A percentile compares a stretch with the other conserved stretches of the same genome.
phyloP scores from a whole-genome alignment of 208 protist genomes.

The Trypanosoma avium region DNA sequence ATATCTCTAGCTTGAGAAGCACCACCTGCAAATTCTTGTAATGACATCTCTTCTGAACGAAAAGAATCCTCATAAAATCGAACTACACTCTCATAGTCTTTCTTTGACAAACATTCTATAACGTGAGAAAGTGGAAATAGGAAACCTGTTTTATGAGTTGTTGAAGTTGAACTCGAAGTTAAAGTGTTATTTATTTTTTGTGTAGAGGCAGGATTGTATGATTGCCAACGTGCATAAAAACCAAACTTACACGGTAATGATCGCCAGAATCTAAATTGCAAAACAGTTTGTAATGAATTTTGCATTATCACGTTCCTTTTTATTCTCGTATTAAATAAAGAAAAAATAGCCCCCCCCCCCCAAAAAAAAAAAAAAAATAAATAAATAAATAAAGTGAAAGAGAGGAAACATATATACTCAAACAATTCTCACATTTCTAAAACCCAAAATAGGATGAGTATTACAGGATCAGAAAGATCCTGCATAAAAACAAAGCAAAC shows the following conservation, averaged over 20 bases:
- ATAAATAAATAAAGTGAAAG: not conserved
- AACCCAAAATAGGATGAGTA: too few relatives aligned
- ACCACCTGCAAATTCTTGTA: slow-evolving; percentile 45
- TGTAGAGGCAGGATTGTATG: not conserved
- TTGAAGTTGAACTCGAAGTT: not conserved
- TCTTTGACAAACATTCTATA: slow-evolving; percentile 28
- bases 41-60: slow-evolving; percentile 24
- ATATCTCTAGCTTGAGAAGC: slow-evolving; percentile 46
- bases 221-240: too few relatives aligned
- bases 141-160: not conserved
- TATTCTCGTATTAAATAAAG: too few relatives aligned
- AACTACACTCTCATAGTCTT: slow-evolving; percentile 32
- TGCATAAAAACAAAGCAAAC: too few relatives aligned
- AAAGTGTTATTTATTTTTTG: not conserved
- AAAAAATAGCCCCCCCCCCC: too few relatives aligned
- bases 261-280: not conserved
- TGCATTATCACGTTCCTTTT: not conserved
- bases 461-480: too few relatives aligned
- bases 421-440: too few relatives aligned
- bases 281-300: not conserved
- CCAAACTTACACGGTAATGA: too few relatives aligned
- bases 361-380: not conserved
- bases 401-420: too few relatives aligned
- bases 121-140: slow-evolving; percentile 6
- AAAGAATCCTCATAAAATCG: slow-evolving; percentile 38